Base-by-base conservation (phyloP, 1,284 basidiomycete species). In the Cryptococcus jaspeensis region DNA sequence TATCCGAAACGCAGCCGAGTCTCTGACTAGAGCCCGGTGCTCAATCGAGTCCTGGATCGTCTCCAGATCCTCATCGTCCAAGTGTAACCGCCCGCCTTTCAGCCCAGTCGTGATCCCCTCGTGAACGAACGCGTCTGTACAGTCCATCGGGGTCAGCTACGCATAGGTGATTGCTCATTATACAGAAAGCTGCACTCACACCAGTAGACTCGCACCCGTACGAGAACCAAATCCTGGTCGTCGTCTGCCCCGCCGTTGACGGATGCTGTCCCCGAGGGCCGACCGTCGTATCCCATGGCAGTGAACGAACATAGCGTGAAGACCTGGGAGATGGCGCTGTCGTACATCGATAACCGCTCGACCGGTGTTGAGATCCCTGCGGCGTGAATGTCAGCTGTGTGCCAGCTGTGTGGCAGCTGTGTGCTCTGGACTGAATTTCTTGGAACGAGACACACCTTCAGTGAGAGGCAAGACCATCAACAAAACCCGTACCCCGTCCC, bases 151-250 rank as follows among this genome's bases (percentile, higher is more conserved):
- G 46, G 51, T 51, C 40, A 49, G 22, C 43, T n/a, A 50, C 37
- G 13, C 8, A 32, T 40, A 25, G 52, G 28, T 28, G n/a, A n/a
- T n/a, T 16, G 28, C 32, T 40, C 25, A 16, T 20, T 1, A 16
- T 15, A 20, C 22, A 7, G 46, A 15, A 54, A 58, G 20, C 39
- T 32, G 65, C 88, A 67, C 68, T 51, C 58, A 72, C 70, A 92
- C 89, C 89, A 93, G 70, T 90, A 92, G 46, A 92, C 82, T 28
- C 90, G 82, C 1, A 88, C 84, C 22, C 88, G 84, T 25, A 88
- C 80, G 38, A 84, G 46, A 5, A 59, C 50, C 11, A 69, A 32
- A 39, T 70, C 61, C 8, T 65, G 63, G 1, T 60, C 57, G 8
- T 81, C 80, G 59, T 89, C 87, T 5, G 56, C 50, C 11, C 67